phyloP scores from a whole-genome alignment of 2,329 filamentous ascomycete genomes.

The Sporothrix phasma region DNA sequence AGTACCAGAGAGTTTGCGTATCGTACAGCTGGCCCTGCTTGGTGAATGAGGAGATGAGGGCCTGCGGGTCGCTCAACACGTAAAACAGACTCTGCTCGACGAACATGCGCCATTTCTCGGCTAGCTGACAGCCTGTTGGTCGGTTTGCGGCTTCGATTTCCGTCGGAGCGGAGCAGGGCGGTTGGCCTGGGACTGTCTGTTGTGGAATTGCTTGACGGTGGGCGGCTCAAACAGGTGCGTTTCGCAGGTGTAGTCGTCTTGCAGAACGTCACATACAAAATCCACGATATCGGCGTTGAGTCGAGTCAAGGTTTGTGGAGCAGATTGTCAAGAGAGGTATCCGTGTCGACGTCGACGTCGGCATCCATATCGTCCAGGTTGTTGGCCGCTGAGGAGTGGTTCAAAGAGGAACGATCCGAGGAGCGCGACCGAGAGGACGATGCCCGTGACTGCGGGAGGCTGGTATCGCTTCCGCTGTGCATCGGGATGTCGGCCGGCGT shows the following conservation, averaged over 20 bases:
- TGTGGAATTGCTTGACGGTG: constrained; percentile 25
- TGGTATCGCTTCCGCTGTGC: constrained; percentile 20
- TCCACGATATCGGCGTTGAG: constrained; percentile 48
- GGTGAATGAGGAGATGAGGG: constrained; percentile 48
- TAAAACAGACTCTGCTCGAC: constrained; percentile 56
- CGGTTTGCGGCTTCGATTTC: constrained; percentile 23
- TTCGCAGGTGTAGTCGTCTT: constrained; percentile 46
- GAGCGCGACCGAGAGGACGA: constrained; percentile 17
- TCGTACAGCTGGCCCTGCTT: constrained; percentile 43
- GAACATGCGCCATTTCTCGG: constrained; percentile 48
- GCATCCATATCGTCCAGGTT: neutral
- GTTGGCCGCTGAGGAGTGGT: constrained; percentile 16
- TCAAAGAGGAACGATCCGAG: constrained; percentile 20
- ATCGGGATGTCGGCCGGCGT: constrained; percentile 18
- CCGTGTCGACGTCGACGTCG: constrained; percentile 18
- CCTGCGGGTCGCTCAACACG: constrained; percentile 48
- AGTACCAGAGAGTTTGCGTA: constrained; percentile 53
- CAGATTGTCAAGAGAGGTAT: constrained; percentile 26
- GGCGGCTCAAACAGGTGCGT: constrained; percentile 36
- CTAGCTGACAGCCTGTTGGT: constrained; percentile 23
- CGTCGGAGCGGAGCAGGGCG: constrained; percentile 28
- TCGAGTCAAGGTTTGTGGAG: constrained; percentile 45
- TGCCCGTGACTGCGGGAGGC: constrained; percentile 12
- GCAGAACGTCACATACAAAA: constrained; percentile 50
- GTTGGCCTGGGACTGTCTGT: constrained; percentile 19